These are phyloP conservation scores for Jaltomata sinuosa DNA, from an alignment of 257 asterid genomes.

Conservation along the genomic window DNA sequence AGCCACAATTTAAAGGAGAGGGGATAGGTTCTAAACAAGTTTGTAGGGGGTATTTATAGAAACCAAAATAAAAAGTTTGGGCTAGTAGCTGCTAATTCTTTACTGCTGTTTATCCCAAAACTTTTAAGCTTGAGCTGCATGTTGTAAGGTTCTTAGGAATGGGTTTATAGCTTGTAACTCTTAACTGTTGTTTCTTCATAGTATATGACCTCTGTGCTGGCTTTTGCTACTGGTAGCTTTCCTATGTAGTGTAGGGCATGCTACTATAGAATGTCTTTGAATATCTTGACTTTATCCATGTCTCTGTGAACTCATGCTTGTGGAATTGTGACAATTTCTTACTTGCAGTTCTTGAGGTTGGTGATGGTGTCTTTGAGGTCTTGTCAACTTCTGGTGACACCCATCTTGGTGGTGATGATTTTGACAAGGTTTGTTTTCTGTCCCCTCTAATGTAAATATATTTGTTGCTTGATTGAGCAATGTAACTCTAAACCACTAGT, in stretches of 20 bases:
- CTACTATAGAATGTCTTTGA: not conserved
- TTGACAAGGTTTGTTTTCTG: conserved; percentile 56
- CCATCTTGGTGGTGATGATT: conserved; percentile 98
- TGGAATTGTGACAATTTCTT: not conserved
- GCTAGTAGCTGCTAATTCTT: not conserved
- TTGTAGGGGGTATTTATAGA: not conserved
- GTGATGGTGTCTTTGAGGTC: conserved; percentile 96
- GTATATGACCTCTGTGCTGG: not conserved
- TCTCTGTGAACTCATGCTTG: not conserved
- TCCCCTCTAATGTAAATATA: not conserved
- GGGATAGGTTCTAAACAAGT: not conserved
- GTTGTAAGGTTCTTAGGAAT: not conserved
- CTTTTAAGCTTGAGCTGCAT: not conserved
- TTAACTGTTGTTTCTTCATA: not conserved
- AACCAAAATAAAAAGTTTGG: not conserved
- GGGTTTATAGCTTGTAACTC: not conserved
- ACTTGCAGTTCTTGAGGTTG: conserved; percentile 80
- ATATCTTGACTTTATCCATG: not conserved
- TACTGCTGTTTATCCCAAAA: not conserved
- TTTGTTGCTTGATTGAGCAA: not conserved
- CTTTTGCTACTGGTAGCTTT: not conserved
- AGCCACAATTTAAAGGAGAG: not conserved
- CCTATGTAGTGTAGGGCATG: not conserved
- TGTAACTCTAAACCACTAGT: not conserved
- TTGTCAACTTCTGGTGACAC: conserved; percentile 95